Conservation (phyloP, 768 basidiomycete species). For the Boletus fagicola region DNA sequence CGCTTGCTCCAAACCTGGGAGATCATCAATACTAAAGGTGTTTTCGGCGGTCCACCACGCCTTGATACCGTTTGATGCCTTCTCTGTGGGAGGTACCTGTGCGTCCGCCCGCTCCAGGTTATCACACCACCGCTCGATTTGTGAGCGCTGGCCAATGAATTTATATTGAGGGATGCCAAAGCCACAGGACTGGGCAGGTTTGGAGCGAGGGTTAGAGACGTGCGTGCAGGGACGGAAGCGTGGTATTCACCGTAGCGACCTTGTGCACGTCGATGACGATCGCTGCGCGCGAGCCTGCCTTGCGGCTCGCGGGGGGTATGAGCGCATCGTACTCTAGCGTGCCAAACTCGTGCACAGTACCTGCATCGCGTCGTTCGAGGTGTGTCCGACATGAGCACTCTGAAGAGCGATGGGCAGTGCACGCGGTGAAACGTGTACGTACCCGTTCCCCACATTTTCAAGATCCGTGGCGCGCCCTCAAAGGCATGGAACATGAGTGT, state of each 20-base stretch:
- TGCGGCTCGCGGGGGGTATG: constrained; percentile 45
- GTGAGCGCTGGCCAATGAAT: constrained; percentile 54
- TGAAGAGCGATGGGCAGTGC: background rate
- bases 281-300: constrained; percentile 57
- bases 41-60: constrained; percentile 56
- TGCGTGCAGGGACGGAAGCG: background rate
- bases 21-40: constrained; percentile 51
- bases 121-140: constrained; percentile 46
- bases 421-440: constrained; percentile 5
- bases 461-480: constrained; percentile 55
- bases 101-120: constrained; percentile 45
- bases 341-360: constrained; percentile 60
- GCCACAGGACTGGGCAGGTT: constrained; percentile 58
- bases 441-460: constrained; percentile 62
- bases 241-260: constrained; percentile 45
- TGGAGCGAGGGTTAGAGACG: background rate
- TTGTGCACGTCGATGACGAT: constrained; percentile 62
- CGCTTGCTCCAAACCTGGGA: constrained; percentile 45
- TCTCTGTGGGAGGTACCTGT: constrained; percentile 12
- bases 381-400: background rate
- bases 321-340: constrained; percentile 56
- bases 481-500: constrained; percentile 63
- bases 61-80: constrained; percentile 45
- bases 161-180: constrained; percentile 61
- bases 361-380: constrained; percentile 30